Base-by-base conservation (phyloP, 1,284 basidiomycete species). In the Mycosarcoma mackinlayi region DNA sequence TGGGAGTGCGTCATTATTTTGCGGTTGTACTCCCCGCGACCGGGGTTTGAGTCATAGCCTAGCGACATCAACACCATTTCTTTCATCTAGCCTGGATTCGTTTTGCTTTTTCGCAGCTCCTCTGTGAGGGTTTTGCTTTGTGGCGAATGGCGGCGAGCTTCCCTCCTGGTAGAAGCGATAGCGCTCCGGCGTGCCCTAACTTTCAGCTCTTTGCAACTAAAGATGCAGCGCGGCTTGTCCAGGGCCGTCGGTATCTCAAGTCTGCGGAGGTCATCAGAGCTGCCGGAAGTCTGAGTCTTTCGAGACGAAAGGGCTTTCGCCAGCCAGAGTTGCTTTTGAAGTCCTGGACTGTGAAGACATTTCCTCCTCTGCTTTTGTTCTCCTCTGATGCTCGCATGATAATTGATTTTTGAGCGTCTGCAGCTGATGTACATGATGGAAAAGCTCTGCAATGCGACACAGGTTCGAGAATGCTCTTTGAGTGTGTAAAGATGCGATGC, bases 41-140 rank as follows among this genome's bases (percentile, higher is more conserved):
- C 69, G 69, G 69, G 50, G 69, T 72, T 72, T 72, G 69, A 72
- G 69, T 72, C 69, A 72, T 72, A 72, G 69, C 69, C 57, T 62
- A 66, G 69, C 69, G 39, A 72, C 38, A 72, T 30, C 64, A 68
- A 64, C 46, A 46, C n/a, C n/a, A n/a, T n/a, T n/a, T n/a, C n/a
- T 30, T 69, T 63, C 55, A 59, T 61, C 39, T 60, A 53, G 64
- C 49, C 49, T 51, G 49, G 64, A 61, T 66, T 60, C 63, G 53
- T 33, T 39, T 39, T 28, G 45, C 54, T 28, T 39, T 40, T 21
- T 24, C 33, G 37, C 44, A 25, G 30, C 44, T 31, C 35, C 52
- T 54, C 31, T 16, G 35, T 38, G 52, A 39, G n/a, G 52, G 52
- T 19, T 41, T 25, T 38, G 44, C 18, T n/a, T n/a, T 28, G 42